phyloP scores from a whole-genome alignment of 1,284 basidiomycete genomes.

The Sporisorium sorghi region DNA sequence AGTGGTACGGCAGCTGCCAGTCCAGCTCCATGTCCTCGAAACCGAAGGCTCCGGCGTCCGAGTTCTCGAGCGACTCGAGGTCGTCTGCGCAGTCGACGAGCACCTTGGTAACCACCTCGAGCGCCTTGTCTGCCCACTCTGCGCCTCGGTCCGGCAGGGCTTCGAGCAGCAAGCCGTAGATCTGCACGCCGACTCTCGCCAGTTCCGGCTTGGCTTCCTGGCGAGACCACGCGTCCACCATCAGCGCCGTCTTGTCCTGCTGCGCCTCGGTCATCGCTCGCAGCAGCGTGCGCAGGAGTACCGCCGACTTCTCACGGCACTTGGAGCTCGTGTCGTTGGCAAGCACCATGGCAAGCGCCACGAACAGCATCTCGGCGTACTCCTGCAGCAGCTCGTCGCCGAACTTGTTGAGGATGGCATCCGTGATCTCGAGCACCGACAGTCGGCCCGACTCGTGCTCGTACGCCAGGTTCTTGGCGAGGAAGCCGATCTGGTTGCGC shows the following conservation, averaged over 20 bases:
- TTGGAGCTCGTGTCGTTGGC: conserved; percentile 92
- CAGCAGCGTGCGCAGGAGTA: conserved; percentile 82
- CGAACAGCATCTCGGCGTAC: conserved; percentile 89
- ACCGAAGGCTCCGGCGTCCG: conserved; percentile 29
- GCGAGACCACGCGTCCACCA: conserved; percentile 82
- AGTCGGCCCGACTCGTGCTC: conserved; percentile 88
- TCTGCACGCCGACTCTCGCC: conserved; percentile 79
- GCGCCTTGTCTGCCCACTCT: conserved; percentile 38
- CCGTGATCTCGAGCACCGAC: conserved; percentile 90
- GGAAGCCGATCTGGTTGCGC: conserved; percentile 87
- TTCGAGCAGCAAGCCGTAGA: conserved; percentile 71
- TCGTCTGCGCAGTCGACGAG: conserved; percentile 51
- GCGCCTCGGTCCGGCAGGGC: conserved; percentile 62
- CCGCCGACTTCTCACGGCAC: conserved; percentile 87
- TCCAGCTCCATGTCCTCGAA: conserved; percentile 74
- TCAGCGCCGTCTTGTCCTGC: conserved; percentile 76
- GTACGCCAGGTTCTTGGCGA: conserved; percentile 93
- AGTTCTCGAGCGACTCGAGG: conserved; percentile 47
- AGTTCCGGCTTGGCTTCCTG: conserved; percentile 76
- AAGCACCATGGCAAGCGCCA: conserved; percentile 89
- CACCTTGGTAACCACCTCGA: conserved; percentile 32
- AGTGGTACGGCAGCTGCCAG: conserved; percentile 88
- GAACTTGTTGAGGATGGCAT: conserved; percentile 87
- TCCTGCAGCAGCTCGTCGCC: conserved; percentile 80
- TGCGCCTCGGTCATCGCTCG: conserved; percentile 76